Evolutionary conservation across 352 stramenopile genomes (phyloP).

Genomic region (Globisporangium canariense): DNA sequence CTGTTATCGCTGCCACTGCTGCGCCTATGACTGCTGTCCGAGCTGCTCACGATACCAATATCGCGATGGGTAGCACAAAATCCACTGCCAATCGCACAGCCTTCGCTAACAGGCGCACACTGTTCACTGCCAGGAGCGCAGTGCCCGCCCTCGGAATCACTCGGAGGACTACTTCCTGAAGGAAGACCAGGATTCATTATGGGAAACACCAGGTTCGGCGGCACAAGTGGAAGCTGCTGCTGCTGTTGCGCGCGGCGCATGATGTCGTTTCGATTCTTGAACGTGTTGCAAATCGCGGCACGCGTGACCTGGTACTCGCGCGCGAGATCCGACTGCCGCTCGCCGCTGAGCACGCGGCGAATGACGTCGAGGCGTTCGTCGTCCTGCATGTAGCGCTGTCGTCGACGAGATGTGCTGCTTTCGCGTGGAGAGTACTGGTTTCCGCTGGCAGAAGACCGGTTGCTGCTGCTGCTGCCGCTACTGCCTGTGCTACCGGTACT

Average conservation of each 20-base stretch:
- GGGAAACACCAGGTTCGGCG: not conserved
- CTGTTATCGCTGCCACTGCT: not conserved
- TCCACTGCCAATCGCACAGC: not conserved
- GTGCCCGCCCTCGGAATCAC: not conserved
- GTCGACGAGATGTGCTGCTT: not conserved
- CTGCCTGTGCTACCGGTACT: not conserved
- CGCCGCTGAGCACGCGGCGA: slow-evolving; percentile 36
- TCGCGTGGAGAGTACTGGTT: not conserved
- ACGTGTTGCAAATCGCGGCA: slow-evolving; percentile 58
- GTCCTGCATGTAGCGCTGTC: slow-evolving; percentile 12
- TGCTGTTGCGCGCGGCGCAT: slow-evolving; percentile 26
- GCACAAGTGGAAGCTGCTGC: not conserved
- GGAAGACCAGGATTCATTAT: not conserved
- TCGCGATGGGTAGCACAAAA: not conserved
- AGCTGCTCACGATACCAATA: not conserved
- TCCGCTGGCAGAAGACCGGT: not conserved
- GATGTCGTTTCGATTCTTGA: slow-evolving; percentile 53
- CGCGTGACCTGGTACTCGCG: slow-evolving; percentile 69
- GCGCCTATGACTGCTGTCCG: not conserved
- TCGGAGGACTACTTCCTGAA: not conserved
- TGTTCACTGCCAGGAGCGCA: not conserved
- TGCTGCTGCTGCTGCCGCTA: not conserved
- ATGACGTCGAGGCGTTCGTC: slow-evolving; percentile 14
- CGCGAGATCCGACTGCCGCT: slow-evolving; percentile 59
- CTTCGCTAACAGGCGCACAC: not conserved